A percentile compares a stretch with the other conserved stretches of the same genome.
Evolutionary conservation across 83 land plant species (phyloP).

Genomic region (Isoetes engelmannii): DNA sequence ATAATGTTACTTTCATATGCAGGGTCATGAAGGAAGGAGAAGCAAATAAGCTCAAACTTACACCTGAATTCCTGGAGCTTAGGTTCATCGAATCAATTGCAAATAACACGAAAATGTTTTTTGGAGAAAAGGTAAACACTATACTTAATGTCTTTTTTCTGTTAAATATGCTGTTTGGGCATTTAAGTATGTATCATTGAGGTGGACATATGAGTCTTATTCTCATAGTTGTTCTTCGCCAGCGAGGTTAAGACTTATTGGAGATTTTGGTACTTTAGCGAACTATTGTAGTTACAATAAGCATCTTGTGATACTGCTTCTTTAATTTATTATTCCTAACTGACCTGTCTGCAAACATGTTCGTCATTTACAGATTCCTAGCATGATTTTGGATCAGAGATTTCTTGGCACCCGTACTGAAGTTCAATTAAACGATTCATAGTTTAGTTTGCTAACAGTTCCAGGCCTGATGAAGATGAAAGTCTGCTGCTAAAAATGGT

Average conservation of each 20-base stretch:
- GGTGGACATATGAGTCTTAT: background rate
- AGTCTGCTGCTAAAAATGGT: too few species aligned
- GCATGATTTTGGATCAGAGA: conserved; percentile 84
- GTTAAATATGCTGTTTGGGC: background rate
- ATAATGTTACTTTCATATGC: background rate
- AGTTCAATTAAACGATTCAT: too few species aligned
- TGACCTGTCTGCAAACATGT: background rate
- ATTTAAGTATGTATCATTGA: background rate
- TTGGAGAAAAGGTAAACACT: conserved; percentile 71
- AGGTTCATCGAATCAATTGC: conserved; percentile 86
- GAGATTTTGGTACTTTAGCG: background rate
- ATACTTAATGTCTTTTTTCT: background rate
- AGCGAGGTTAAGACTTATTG: background rate
- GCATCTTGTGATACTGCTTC: background rate
- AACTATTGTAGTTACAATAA: background rate
- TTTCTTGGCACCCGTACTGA: conserved; percentile 45
- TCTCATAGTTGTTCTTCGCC: background rate
- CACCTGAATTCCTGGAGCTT: conserved; percentile 71
- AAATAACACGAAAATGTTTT: conserved; percentile 82
- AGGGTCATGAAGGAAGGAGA: conserved; percentile 89
- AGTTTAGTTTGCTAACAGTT: too few species aligned
- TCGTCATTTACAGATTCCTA: conserved; percentile 56
- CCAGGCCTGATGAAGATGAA: too few species aligned
- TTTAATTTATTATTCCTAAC: background rate
- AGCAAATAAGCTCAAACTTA: conserved; percentile 83